These are phyloP conservation scores for Microcyclospora pomicola DNA, from an alignment of 2,329 filamentous ascomycete genomes.

Conservation along the genomic window DNA sequence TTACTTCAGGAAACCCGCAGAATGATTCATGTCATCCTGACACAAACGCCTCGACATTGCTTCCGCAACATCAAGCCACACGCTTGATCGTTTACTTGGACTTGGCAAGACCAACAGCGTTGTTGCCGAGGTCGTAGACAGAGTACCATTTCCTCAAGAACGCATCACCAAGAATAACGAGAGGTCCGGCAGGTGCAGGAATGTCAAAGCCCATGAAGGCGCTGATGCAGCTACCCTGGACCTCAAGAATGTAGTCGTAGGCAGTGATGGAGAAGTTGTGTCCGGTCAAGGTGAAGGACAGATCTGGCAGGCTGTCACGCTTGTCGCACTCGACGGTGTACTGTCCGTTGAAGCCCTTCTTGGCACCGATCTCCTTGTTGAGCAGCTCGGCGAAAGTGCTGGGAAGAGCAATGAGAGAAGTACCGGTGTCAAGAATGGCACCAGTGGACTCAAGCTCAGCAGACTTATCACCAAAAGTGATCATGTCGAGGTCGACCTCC, in stretches of 20 bases:
- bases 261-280: slow-evolving; percentile 84
- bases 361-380: slow-evolving; percentile 94
- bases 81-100: slow-evolving; percentile 43
- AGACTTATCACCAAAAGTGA: slow-evolving; percentile 72
- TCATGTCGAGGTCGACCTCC: slow-evolving; percentile 92
- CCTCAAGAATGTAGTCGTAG: slow-evolving; percentile 90
- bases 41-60: no score
- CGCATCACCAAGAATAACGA: slow-evolving; percentile 86
- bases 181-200: slow-evolving; percentile 72
- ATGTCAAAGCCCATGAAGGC: slow-evolving; percentile 90
- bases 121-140: slow-evolving; percentile 86
- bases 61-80: no score
- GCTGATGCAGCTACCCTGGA: slow-evolving; percentile 90
- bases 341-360: slow-evolving; percentile 95
- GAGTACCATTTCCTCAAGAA: slow-evolving; percentile 80
- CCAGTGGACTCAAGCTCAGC: slow-evolving; percentile 89
- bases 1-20: no score
- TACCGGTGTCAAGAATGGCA: slow-evolving; percentile 95
- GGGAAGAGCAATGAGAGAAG: slow-evolving; percentile 91
- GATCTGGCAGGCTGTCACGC: slow-evolving; percentile 70
- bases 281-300: slow-evolving; percentile 80
- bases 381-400: slow-evolving; percentile 83
- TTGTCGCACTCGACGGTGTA: slow-evolving; percentile 85
- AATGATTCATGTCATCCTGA: no score
- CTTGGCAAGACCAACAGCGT: slow-evolving; percentile 77